Conservation (phyloP, 352 stramenopile genomes). For the Globisporangium splendens region DNA sequence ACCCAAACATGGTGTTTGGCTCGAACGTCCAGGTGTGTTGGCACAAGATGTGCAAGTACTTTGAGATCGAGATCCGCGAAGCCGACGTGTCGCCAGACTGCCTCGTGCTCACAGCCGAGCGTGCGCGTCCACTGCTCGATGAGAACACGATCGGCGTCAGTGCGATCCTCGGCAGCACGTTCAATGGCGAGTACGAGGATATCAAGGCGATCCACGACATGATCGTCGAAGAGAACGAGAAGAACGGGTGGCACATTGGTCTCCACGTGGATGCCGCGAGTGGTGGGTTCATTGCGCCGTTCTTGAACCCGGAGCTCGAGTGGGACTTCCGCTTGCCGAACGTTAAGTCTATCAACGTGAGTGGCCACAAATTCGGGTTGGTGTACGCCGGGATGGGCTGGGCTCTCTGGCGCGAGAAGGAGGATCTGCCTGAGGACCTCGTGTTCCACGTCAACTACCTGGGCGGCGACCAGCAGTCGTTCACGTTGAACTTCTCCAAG, state of each 20-base stretch:
- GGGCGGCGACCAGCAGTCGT: slow-evolving; percentile 87
- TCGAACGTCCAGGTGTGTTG: slow-evolving; percentile 92
- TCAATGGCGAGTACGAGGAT: slow-evolving; percentile 92
- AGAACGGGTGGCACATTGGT: slow-evolving; percentile 80
- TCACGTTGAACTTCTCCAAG: slow-evolving; percentile 94
- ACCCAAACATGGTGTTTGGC: slow-evolving; percentile 92
- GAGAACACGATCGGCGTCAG: slow-evolving; percentile 92
- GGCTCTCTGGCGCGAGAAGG: slow-evolving; percentile 84
- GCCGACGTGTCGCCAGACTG: slow-evolving; percentile 82
- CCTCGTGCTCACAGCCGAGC: slow-evolving; percentile 83
- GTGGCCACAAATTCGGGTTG: slow-evolving; percentile 93
- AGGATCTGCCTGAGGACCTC: slow-evolving; percentile 82
- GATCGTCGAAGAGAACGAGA: slow-evolving; percentile 77
- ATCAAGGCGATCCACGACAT: slow-evolving; percentile 90
- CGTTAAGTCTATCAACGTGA: slow-evolving; percentile 93
- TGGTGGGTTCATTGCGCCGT: slow-evolving; percentile 91
- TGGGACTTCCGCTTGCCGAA: slow-evolving; percentile 91
- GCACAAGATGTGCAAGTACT: slow-evolving; percentile 95
- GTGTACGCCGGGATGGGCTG: slow-evolving; percentile 92
- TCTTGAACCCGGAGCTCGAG: slow-evolving; percentile 82
- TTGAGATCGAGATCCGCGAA: slow-evolving; percentile 90
- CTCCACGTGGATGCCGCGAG: slow-evolving; percentile 91
- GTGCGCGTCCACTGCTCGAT: slow-evolving; percentile 72
- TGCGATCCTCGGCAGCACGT: slow-evolving; percentile 91
- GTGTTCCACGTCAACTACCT: slow-evolving; percentile 93